Conservation (phyloP, 805 yeast genomes). For the Lipomyces anomalus region DNA sequence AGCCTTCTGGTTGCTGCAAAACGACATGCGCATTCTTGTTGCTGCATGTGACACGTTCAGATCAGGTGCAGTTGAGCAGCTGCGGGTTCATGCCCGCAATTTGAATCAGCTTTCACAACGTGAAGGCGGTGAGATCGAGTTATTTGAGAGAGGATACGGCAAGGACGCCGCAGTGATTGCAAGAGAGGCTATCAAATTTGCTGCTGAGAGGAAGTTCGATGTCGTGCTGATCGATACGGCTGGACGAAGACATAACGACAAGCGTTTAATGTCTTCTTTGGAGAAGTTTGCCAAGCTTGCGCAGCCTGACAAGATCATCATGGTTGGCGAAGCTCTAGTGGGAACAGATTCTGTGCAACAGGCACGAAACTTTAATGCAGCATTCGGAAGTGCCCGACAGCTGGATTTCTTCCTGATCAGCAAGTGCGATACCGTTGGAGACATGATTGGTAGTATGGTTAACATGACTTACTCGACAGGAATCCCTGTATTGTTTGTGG, state of each 20-base stretch:
- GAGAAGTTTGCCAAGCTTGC: constrained; percentile 95
- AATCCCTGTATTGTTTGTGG: constrained; percentile 90
- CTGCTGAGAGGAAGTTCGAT: constrained; percentile 63
- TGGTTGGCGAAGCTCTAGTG: constrained; percentile 98
- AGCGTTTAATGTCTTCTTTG: constrained; percentile 89
- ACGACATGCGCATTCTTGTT: constrained; percentile 75
- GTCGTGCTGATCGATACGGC: constrained; percentile 94
- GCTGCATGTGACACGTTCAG: constrained; percentile 98
- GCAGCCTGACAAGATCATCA: constrained; percentile 88
- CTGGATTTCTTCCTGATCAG: constrained; percentile 88
- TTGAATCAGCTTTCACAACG: constrained; percentile 60
- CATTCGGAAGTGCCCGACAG: constrained; percentile 76
- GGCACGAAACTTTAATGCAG: constrained; percentile 86
- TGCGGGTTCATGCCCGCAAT: constrained; percentile 87
- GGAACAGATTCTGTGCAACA: constrained; percentile 97
- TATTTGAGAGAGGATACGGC: constrained; percentile 93
- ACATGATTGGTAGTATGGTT: constrained; percentile 91
- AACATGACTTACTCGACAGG: constrained; percentile 96
- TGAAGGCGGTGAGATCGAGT: constrained; percentile 52
- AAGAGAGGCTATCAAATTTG: constrained; percentile 79
- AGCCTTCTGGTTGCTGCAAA: constrained; percentile 92
- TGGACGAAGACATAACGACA: constrained; percentile 93
- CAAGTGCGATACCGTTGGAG: constrained; percentile 96
- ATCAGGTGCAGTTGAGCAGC: constrained; percentile 98
- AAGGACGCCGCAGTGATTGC: constrained; percentile 97